These are phyloP conservation scores for Rasamsonia emersonii DNA, from an alignment of 2,329 filamentous ascomycete genomes.

Conservation along the genomic window DNA sequence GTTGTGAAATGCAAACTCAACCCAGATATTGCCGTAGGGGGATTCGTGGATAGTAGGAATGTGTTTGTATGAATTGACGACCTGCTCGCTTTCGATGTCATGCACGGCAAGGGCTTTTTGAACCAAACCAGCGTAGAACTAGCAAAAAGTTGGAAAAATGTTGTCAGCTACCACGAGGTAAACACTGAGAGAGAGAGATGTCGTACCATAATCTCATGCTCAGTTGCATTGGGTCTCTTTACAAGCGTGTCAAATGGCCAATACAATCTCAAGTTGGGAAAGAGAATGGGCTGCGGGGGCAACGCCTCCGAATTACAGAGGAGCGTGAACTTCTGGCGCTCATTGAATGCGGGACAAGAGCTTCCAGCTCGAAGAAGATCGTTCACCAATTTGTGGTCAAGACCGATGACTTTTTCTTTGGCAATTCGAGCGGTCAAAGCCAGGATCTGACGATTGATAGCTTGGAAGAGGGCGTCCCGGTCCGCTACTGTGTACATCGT, in stretches of 20 bases:
- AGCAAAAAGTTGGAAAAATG: slow-evolving; percentile 1
- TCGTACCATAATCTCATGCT: slow-evolving; percentile 21
- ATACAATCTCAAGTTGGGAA: slow-evolving; percentile 20
- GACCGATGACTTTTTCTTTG: slow-evolving; percentile 26
- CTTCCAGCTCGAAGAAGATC: slow-evolving; percentile 34
- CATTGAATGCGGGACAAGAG: slow-evolving; percentile 35
- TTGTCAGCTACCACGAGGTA: slow-evolving; percentile 1
- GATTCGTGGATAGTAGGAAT: slow-evolving; percentile 7
- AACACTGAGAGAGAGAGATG: too few species aligned
- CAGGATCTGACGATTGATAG: slow-evolving; percentile 49
- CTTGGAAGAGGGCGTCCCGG: slow-evolving; percentile 38
- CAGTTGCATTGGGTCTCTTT: slow-evolving; percentile 15
- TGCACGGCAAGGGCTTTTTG: slow-evolving; percentile 12
- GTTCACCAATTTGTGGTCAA: slow-evolving; percentile 29
- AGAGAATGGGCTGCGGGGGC: slow-evolving; percentile 11
- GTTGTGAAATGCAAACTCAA: slow-evolving; percentile 17
- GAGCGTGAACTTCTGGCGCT: slow-evolving; percentile 33
- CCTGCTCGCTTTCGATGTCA: too few species aligned
- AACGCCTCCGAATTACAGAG: slow-evolving; percentile 19
- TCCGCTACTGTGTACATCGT: slow-evolving; percentile 39
- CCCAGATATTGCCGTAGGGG: slow-evolving; percentile 21
- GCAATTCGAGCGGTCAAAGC: slow-evolving; percentile 60
- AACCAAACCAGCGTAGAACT: slow-evolving; percentile 20
- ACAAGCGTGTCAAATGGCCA: slow-evolving; percentile 34
- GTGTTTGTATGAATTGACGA: slow-evolving; percentile 3